Conservation (phyloP, 179 eudicot genomes). For the Silene noctiflora region DNA sequence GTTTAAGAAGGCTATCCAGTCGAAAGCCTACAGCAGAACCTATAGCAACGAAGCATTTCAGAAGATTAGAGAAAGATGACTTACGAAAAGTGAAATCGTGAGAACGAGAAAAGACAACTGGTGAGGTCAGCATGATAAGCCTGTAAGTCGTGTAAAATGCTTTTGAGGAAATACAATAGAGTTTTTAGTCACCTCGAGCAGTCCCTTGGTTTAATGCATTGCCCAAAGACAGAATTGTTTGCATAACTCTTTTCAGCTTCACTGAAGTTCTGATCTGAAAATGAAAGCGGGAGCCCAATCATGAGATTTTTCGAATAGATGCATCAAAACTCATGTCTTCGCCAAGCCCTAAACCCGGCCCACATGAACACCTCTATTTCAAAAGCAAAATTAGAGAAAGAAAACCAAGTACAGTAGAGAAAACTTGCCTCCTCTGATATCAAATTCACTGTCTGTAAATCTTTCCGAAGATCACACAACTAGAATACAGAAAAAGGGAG, state of each 20-base stretch:
- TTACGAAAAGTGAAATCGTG: conserved; percentile 6
- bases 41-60: conserved; percentile 19
- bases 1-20: conserved; percentile 92
- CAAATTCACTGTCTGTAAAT: conserved; percentile 57
- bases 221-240: conserved; percentile 81
- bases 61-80: not conserved
- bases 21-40: conserved; percentile 93
- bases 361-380: not conserved
- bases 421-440: conserved; percentile 74
- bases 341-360: not conserved
- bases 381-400: not conserved
- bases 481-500: conserved; percentile 25
- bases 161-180: not conserved
- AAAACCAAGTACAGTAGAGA: not conserved
- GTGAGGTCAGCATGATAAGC: not conserved
- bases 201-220: conserved; percentile 96
- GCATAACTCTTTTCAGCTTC: conserved; percentile 81
- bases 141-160: not conserved
- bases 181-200: conserved; percentile 57
- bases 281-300: conserved; percentile 20
- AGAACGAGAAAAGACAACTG: not conserved
- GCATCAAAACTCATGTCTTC: not conserved
- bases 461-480: conserved; percentile 75
- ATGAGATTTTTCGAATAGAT: conserved; percentile 14
- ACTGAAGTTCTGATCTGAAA: conserved; percentile 74